Evolutionary conservation across 163 green algal species (phyloP), one percentile per base, ranked within the genome.

Genomic region (Coccomyxa subellipsoidea): DNA sequence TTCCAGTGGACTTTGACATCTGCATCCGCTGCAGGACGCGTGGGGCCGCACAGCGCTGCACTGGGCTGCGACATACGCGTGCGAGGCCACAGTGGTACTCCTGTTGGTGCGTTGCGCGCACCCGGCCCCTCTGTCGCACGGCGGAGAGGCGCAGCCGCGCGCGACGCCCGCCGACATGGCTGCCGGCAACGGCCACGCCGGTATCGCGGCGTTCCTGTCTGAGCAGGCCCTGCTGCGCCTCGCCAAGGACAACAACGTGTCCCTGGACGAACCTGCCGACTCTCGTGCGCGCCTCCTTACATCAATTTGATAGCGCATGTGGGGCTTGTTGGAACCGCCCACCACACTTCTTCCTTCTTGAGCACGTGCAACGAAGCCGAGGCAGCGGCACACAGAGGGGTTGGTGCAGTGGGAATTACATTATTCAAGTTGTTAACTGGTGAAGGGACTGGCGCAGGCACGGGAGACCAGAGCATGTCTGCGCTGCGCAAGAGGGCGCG

Each of bases 1-100:
- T n/a, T n/a, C n/a, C n/a, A n/a, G n/a, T n/a, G n/a, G n/a, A n/a
- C n/a, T n/a, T n/a, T n/a, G n/a, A n/a, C n/a, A n/a, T n/a, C n/a
- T n/a, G n/a, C n/a, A n/a, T n/a, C n/a, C n/a, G n/a, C n/a, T n/a
- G n/a, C 34, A 83, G 81, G 81, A 84, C 35, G 72, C 73, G 10
- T 76, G 53, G 54, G 81, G 81, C 23, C 40, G 54, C 29, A 81
- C 73, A 7, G 36, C 81, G 36, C 54, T 84, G 54, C 81, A 84
- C 54, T 84, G 81, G 81, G 81, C 81, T 7, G 80, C 80, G 23
- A 71, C 80, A 5, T 53, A 54, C 34, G 75, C 71, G 18, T 76
- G 76, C 15, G 81, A 84, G 71, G 79, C 37, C 7, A 66, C 38
- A 38, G 69, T 79, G 12, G 47, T 71, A 25, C 34, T 79, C 38